These are phyloP conservation scores for Phellinidium pouzarii DNA, from an alignment of 1,284 basidiomycete genomes.

Conservation along the genomic window DNA sequence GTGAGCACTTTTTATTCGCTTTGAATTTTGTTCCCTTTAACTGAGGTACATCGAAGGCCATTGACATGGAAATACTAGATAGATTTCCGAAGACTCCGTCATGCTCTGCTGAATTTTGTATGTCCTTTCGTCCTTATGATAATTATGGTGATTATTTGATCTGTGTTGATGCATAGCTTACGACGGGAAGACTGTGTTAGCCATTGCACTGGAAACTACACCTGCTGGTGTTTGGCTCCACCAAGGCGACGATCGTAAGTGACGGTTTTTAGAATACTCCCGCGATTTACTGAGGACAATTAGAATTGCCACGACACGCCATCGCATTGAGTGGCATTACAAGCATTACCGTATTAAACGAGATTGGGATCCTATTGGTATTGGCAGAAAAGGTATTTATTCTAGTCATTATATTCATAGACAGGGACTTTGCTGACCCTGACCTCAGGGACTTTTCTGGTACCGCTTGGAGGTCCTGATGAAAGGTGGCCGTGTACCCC, in stretches of 20 bases:
- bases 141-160: not conserved
- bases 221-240: not conserved
- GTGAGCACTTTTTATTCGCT: not conserved
- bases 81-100: not conserved
- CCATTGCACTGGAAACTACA: not conserved
- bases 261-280: not conserved
- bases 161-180: not conserved
- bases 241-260: slow-evolving; percentile 1
- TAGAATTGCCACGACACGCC: not conserved
- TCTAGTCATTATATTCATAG: not conserved
- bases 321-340: not conserved
- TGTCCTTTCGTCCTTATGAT: not conserved
- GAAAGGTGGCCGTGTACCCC: not conserved
- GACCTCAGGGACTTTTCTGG: slow-evolving; percentile 37
- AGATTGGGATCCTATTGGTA: not conserved
- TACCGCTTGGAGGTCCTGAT: slow-evolving; percentile 3
- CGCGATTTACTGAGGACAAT: not conserved
- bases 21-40: not conserved
- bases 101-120: slow-evolving; percentile 8
- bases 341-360: not conserved
- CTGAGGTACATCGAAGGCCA: not conserved
- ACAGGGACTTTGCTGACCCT: not conserved
- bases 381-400: not conserved
- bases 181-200: not conserved
- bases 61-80: not conserved